Conservation (phyloP, 2,329 filamentous ascomycete genomes). For the Diaporthe velutina region DNA sequence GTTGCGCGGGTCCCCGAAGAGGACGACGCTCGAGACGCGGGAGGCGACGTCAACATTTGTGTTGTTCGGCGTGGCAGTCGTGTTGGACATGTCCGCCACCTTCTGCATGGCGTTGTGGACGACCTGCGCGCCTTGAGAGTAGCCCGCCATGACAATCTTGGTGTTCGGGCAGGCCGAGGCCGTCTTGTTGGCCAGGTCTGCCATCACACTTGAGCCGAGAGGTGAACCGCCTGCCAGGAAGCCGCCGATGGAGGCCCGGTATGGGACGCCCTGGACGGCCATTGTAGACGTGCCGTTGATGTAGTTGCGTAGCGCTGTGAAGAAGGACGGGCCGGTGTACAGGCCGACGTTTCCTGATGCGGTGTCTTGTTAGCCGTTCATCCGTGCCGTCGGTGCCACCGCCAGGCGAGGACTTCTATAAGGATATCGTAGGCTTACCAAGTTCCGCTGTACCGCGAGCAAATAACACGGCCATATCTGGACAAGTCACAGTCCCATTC, state of each 20-base stretch:
- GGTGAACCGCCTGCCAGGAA: constrained; percentile 44
- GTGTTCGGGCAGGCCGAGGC: constrained; percentile 50
- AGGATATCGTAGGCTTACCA: constrained; percentile 2
- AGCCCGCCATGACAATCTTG: constrained; percentile 55
- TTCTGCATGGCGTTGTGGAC: constrained; percentile 42
- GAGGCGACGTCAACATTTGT: constrained; percentile 7
- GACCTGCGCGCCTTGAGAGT: constrained; percentile 43
- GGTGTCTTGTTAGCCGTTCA: not conserved
- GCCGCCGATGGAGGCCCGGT: constrained; percentile 43
- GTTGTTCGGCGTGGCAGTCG: not conserved
- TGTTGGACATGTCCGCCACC: constrained; percentile 25
- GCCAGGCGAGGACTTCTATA: not conserved
- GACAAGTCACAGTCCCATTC: constrained; percentile 30
- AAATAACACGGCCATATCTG: constrained; percentile 37
- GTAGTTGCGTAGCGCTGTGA: constrained; percentile 41
- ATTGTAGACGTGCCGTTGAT: constrained; percentile 40
- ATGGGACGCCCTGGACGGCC: constrained; percentile 47
- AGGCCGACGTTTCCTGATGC: constrained; percentile 45
- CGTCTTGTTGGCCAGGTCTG: constrained; percentile 44
- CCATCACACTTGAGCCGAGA: constrained; percentile 34
- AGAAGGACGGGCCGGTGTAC: constrained; percentile 45
- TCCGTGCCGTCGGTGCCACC: too few relatives aligned
- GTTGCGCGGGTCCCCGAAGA: constrained; percentile 39
- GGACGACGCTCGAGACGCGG: constrained; percentile 28
- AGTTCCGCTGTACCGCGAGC: constrained; percentile 33